Base-by-base conservation (phyloP, 306 rosid genomes). In the Rosa persica region DNA sequence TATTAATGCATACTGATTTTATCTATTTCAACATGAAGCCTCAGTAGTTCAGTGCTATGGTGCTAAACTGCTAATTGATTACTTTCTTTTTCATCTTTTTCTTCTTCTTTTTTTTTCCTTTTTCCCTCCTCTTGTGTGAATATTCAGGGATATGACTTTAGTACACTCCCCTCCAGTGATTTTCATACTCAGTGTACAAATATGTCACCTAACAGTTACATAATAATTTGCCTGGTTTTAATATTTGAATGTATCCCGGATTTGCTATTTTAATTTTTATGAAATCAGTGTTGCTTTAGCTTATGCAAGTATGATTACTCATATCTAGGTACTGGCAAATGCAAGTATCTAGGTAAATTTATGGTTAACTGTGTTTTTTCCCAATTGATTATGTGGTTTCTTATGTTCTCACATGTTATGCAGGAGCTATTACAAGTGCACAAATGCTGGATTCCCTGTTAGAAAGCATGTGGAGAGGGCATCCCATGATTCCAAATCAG, bases 351-450 rank as follows among this genome's bases (percentile, higher is more conserved):
- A 30, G 34, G 25, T 8, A 16, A 3, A 6, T 20, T 36, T 13
- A 30, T 16, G 44, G 62, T 20, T 54, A 51, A 76, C 54, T 61
- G 76, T 67, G 38, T 76, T 57, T 77, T 58, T 73, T 76, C 20
- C 61, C 42, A 19, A 30, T 30, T 30, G 34, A 30, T 30, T 30
- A 22, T 62, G 44, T n/a, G 23, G 72, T 79, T 66, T 83, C 85
- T 84, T 54, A 81, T 40, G 42, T 84, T 70, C 76, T 79, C 79
- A 15, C 64, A 40, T 40, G 34, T 77, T 40, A 70, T 81, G 88
- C 87, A 93, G 99, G 98, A 95, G 99, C 82, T 95, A 95, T 85
- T 95, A 95, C 88, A 93, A 95, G 75, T 95, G 98, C 83, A 95
- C 99, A 79, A 93, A 93, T 76, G 88, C 89, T 1, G 94, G 99